Base-by-base conservation (phyloP, 805 yeast genomes). In the Teunomyces gatunensis region DNA sequence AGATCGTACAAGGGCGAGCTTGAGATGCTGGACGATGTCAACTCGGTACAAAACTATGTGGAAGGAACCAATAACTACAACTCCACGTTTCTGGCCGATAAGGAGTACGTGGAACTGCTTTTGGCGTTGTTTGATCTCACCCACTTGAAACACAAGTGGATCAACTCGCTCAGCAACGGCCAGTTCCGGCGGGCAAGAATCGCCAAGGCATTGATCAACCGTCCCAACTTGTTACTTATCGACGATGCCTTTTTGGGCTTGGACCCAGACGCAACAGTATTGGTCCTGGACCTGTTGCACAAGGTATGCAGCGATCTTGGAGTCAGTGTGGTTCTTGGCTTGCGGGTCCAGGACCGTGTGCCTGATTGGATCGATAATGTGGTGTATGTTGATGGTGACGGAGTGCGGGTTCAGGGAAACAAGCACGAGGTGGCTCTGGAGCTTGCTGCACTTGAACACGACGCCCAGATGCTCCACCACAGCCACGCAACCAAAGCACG, bases 171-270 rank as follows among this genome's bases (percentile, higher is more conserved):
- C 39, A 87, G 96, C 63, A 94, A 94, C 64, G 99, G 99, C 0
- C 99, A 94, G 65, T 83, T 87, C 63, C 76, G 99, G 56, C 74
- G 99, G 44, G 96, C 97, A 0, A 75, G 97, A 51, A 68, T 94
- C 23, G 98, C 97, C 0, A 77, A 79, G 50, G 82, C 90, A 0
- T 57, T 94, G 37, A 74, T 89, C 47, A 71, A 73, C 39, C 69
- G 78, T 29, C 96, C 97, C 0, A 70, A 73, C 39, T 54, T 90
- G 27, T 67, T 90, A 45, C 61, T 92, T 4, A 75, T 92, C 15
- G 98, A 94, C 63, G 98, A 94, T 58, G 97, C 97, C 7, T 92
- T 90, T 57, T 64, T 94, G 35, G 99, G 98, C 0, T 71, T 92
- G 13, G 99, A 92, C 58, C 94, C 96, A 0, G 60, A 64, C 1